These are phyloP conservation scores for Discostella pseudostelligera DNA, from an alignment of 108 stramenopile genomes.

Conservation along the genomic window DNA sequence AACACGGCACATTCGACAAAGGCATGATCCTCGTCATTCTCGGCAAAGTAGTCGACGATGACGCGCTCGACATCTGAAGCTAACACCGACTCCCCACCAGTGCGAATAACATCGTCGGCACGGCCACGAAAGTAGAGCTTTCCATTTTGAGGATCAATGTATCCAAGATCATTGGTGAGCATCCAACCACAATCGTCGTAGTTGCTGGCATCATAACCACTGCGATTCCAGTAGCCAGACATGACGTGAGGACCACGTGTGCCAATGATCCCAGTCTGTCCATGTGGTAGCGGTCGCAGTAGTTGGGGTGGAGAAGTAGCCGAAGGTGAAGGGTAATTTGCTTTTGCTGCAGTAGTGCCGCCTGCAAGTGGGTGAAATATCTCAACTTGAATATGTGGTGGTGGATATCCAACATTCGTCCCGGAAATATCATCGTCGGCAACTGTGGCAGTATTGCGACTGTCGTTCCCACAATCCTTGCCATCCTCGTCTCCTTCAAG, in stretches of 20 bases:
- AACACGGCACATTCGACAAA: slow-evolving; percentile 77
- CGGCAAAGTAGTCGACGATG: slow-evolving; percentile 20
- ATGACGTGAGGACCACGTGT: slow-evolving; percentile 86
- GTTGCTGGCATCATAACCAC: slow-evolving; percentile 9
- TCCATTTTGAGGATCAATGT: slow-evolving; percentile 44
- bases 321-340: background rate
- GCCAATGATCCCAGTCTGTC: slow-evolving; percentile 71
- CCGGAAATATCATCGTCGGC: slow-evolving; percentile 23
- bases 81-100: slow-evolving; percentile 89
- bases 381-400: slow-evolving; percentile 60
- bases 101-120: slow-evolving; percentile 78
- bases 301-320: slow-evolving; percentile 1
- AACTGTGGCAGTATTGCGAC: background rate
- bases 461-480: background rate
- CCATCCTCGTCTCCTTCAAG: background rate
- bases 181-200: slow-evolving; percentile 44
- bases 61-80: slow-evolving; percentile 87
- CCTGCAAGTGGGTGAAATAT: slow-evolving; percentile 30
- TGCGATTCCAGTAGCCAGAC: slow-evolving; percentile 89
- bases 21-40: slow-evolving; percentile 21
- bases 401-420: slow-evolving; percentile 67
- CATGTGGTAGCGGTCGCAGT: slow-evolving; percentile 16
- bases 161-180: slow-evolving; percentile 79
- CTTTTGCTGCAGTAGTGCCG: background rate
- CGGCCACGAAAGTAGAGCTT: slow-evolving; percentile 80